Conservation (phyloP, 208 protist species). For the Strigomonas culicis region DNA sequence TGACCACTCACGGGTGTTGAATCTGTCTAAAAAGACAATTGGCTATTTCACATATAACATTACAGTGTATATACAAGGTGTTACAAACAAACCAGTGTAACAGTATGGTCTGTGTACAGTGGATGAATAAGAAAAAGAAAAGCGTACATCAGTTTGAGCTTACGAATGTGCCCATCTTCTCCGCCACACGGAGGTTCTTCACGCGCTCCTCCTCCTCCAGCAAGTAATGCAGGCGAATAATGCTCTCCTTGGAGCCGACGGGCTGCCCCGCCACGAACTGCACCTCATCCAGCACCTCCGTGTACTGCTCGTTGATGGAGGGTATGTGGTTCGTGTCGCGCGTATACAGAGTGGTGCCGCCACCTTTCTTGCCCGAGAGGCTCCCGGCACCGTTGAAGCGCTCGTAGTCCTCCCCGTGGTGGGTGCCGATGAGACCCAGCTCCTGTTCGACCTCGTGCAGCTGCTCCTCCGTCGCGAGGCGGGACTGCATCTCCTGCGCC, state of each 20-base stretch:
- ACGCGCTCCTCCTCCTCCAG: constrained; percentile 62
- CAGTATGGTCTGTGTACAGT: too few species aligned
- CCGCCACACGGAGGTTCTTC: constrained; percentile 33
- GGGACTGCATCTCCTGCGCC: constrained; percentile 64
- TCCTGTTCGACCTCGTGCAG: constrained; percentile 41
- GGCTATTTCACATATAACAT: too few species aligned
- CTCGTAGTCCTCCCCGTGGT: constrained; percentile 50
- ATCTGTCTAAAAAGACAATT: too few species aligned
- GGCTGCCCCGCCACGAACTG: constrained; percentile 56
- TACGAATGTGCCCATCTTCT: too few species aligned
- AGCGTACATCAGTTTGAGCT: too few species aligned
- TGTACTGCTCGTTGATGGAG: constrained; percentile 59
- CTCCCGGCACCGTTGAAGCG: constrained; percentile 9
- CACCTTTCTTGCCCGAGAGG: constrained; percentile 3
- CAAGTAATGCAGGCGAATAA: constrained; percentile 73
- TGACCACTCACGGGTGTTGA: too few species aligned
- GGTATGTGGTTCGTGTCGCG: constrained; percentile 31
- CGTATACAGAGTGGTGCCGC: constrained; percentile 9
- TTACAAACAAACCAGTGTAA: too few species aligned
- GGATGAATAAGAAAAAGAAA: too few species aligned
- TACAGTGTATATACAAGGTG: too few species aligned
- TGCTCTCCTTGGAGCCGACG: constrained; percentile 76
- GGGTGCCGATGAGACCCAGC: constrained; percentile 41
- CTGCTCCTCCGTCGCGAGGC: constrained; percentile 47
- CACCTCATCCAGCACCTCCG: constrained; percentile 69